phyloP scores from a whole-genome alignment of 306 rosid genomes.

The Malus sylvestris region DNA sequence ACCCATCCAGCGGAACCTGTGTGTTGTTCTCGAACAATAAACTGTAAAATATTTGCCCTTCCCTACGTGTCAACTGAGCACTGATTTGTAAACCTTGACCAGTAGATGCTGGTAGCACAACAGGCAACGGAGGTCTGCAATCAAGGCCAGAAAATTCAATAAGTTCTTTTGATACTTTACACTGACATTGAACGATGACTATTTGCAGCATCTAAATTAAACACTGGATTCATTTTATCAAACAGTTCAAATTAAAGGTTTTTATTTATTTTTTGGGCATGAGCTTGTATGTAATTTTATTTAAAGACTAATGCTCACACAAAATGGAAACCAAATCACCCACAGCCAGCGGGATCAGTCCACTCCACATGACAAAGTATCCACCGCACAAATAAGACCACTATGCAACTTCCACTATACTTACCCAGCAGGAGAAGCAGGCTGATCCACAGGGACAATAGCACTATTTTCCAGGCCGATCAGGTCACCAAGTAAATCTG shows the following conservation, averaged over 20 bases:
- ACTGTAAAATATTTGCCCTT: conserved; percentile 82
- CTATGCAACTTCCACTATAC: conserved; percentile 15
- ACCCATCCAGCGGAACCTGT: conserved; percentile 78
- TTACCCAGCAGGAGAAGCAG: conserved; percentile 74
- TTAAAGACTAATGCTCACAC: neutral
- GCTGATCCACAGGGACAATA: conserved; percentile 69
- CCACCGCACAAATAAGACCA: neutral
- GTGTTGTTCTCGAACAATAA: conserved; percentile 77
- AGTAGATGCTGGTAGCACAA: conserved; percentile 66
- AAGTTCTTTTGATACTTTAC: conserved; percentile 8
- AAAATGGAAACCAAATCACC: neutral
- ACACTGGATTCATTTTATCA: neutral
- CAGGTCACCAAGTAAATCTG: conserved; percentile 93
- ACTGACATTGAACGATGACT: neutral
- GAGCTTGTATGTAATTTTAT: neutral
- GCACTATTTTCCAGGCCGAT: conserved; percentile 80
- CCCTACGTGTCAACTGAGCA: conserved; percentile 70
- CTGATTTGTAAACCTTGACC: conserved; percentile 98
- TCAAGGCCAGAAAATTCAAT: conserved; percentile 20
- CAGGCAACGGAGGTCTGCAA: conserved; percentile 81
- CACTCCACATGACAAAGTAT: neutral
- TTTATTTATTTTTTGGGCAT: too few species aligned
- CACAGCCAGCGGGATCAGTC: neutral
- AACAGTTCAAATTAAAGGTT: neutral
- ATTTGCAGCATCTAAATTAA: neutral